Conservation (phyloP, 2,329 filamentous ascomycete species). For the Penicillium glabrum region DNA sequence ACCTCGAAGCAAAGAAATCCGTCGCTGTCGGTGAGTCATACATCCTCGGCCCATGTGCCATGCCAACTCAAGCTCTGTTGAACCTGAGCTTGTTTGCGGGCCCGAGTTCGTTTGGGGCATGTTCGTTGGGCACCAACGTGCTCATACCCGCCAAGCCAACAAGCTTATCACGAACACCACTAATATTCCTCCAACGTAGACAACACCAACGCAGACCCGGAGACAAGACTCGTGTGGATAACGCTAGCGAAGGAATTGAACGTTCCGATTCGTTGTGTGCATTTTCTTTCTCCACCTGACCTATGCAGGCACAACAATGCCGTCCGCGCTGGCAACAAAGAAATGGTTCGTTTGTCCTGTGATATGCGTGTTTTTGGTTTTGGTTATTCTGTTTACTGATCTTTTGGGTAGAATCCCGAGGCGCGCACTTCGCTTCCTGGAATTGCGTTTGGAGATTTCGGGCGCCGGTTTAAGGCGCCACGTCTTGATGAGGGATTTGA, state of each 20-base stretch:
- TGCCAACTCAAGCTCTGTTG: not conserved
- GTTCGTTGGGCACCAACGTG: slow-evolving; percentile 10
- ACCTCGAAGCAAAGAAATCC: slow-evolving; percentile 64
- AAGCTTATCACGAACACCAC: not conserved
- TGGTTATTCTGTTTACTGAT: not conserved
- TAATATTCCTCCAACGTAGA: slow-evolving; percentile 55
- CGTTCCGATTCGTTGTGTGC: slow-evolving; percentile 79
- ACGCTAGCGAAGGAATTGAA: slow-evolving; percentile 67
- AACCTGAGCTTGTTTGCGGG: not conserved
- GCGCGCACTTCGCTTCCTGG: slow-evolving; percentile 69
- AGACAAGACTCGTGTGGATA: slow-evolving; percentile 77
- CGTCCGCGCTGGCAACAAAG: slow-evolving; percentile 66
- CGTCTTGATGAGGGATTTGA: slow-evolving; percentile 75
- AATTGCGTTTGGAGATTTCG: slow-evolving; percentile 77
- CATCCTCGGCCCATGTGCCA: not conserved
- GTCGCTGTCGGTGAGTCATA: slow-evolving; percentile 71
- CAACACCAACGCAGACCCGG: slow-evolving; percentile 88
- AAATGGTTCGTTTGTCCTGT: slow-evolving; percentile 32
- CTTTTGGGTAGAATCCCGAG: slow-evolving; percentile 68
- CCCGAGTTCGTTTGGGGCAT: not conserved
- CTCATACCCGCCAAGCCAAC: not conserved
- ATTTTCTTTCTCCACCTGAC: slow-evolving; percentile 71
- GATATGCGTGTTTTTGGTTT: not conserved
- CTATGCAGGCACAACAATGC: slow-evolving; percentile 84
- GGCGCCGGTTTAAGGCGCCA: slow-evolving; percentile 71